These are phyloP conservation scores for Picea sitchensis DNA, from an alignment of 75 land plant species.

Conservation along the genomic window DNA sequence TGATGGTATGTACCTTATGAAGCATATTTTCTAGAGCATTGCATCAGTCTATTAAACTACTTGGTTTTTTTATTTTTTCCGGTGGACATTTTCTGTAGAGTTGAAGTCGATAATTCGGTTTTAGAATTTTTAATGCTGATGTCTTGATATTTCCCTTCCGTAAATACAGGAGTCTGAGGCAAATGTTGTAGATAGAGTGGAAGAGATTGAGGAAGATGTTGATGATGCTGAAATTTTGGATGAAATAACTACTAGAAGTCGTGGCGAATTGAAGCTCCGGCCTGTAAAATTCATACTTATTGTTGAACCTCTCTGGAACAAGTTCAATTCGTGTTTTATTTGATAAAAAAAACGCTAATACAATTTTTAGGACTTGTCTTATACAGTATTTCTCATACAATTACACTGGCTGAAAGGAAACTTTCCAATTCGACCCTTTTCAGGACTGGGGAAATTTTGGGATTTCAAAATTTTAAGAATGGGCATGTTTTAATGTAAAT, in stretches of 20 bases:
- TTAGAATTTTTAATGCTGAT: not conserved
- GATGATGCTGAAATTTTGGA: constrained; percentile 72
- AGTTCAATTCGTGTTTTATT: constrained; percentile 56
- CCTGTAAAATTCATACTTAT: not conserved
- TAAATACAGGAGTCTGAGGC: not conserved
- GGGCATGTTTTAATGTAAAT: no score
- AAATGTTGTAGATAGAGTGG: not conserved
- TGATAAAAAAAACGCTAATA: constrained; percentile 51
- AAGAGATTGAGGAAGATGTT: constrained; percentile 14
- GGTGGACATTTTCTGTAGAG: not conserved
- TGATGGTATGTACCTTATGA: constrained; percentile 16
- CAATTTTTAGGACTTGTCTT: no score
- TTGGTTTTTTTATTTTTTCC: not conserved
- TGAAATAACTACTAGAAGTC: constrained; percentile 54
- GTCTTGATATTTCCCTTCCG: not conserved
- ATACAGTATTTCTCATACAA: no score
- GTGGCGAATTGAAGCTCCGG: constrained; percentile 78
- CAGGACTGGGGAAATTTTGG: no score
- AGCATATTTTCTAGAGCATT: not conserved
- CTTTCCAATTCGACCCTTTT: no score
- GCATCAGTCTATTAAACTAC: not conserved
- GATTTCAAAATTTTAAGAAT: no score
- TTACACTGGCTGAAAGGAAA: no score
- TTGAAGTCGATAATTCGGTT: not conserved
- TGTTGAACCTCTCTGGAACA: not conserved